Percentiles rank a stretch among this genome's conserved stretches.
Evolutionary conservation across 2,329 filamentous ascomycete genomes (phyloP).

Genomic region (Alternaria sp.): DNA sequence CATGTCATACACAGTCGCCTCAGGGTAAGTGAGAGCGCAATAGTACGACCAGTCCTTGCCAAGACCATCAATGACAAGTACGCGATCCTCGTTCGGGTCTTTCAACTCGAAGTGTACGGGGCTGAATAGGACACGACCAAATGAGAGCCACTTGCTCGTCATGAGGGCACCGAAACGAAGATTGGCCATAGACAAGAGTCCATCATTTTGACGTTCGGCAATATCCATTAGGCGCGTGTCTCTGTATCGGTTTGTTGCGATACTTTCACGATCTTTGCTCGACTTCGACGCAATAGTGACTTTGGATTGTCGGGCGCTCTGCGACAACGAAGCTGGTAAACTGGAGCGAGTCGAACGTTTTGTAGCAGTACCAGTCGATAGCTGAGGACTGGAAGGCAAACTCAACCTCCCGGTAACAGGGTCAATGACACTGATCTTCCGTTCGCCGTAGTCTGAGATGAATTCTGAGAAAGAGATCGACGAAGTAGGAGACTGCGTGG

Average conservation of each 20-base stretch:
- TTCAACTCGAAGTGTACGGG: conserved; percentile 77
- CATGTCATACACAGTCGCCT: conserved; percentile 79
- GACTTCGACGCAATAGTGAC: conserved; percentile 41
- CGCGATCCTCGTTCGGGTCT: conserved; percentile 66
- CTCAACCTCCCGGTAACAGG: conserved; percentile 51
- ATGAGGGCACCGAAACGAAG: conserved; percentile 82
- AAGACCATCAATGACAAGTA: conserved; percentile 82
- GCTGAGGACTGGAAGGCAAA: conserved; percentile 43
- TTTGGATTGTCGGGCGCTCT: conserved; percentile 46
- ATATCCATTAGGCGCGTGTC: conserved; percentile 66
- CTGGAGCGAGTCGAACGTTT: conserved; percentile 48
- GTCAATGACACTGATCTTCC: conserved; percentile 49
- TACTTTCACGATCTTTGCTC: conserved; percentile 48
- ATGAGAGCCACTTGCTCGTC: conserved; percentile 87
- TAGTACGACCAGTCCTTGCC: conserved; percentile 94
- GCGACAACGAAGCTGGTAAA: conserved; percentile 41
- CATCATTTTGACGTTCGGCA: conserved; percentile 50
- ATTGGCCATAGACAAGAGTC: conserved; percentile 69
- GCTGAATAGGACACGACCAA: conserved; percentile 84
- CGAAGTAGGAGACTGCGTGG: conserved; percentile 59
- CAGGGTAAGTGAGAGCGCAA: conserved; percentile 80
- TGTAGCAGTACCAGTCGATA: conserved; percentile 41
- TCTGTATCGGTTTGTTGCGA: conserved; percentile 52
- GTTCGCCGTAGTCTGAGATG: conserved; percentile 60
- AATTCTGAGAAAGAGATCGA: conserved; percentile 65